A percentile compares a stretch with the other conserved stretches of the same genome.
These are phyloP conservation scores for Striga asiatica DNA, from an alignment of 257 asterid species.

Conservation along the genomic window DNA sequence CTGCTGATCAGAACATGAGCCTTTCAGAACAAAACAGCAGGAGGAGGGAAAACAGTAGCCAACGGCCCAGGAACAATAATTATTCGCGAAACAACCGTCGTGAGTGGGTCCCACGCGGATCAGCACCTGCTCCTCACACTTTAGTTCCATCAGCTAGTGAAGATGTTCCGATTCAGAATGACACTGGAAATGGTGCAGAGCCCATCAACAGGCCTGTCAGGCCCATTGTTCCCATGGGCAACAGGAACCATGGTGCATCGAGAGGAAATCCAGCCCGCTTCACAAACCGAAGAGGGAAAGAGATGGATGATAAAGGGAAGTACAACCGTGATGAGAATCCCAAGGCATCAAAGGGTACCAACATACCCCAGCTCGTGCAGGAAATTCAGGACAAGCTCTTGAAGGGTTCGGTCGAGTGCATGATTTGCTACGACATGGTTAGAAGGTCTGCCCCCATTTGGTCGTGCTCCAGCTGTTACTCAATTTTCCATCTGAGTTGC, in stretches of 20 bases:
- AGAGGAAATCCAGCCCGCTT: conserved; percentile 26
- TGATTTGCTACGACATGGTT: conserved; percentile 98
- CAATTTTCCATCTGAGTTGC: conserved; percentile 82
- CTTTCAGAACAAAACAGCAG: conserved; percentile 36
- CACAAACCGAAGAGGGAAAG: conserved; percentile 28
- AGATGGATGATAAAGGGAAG: conserved; percentile 40
- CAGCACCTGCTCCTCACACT: conserved; percentile 16
- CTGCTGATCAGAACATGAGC: conserved; percentile 66
- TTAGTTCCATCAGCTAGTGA: conserved; percentile 21
- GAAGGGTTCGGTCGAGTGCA: conserved; percentile 86
- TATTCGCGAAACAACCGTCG: conserved; percentile 38
- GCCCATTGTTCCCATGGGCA: conserved; percentile 2
- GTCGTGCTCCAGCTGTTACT: conserved; percentile 92
- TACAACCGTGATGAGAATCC: conserved; percentile 14
- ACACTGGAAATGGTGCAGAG: conserved; percentile 25
- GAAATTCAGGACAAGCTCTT: conserved; percentile 85
- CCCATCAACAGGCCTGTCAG: conserved; percentile 18
- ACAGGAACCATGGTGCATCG: conserved; percentile 22
- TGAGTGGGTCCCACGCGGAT: conserved; percentile 75
- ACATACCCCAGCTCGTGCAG: conserved; percentile 83
- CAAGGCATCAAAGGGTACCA: conserved; percentile 26
- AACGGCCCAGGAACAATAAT: conserved; percentile 43
- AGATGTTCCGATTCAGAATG: conserved; percentile 18
- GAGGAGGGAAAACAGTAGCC: conserved; percentile 36
- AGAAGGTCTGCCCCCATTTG: conserved; percentile 79